Base-by-base conservation (phyloP, 108 stramenopile genomes). In the Cylindrotheca closterium region DNA sequence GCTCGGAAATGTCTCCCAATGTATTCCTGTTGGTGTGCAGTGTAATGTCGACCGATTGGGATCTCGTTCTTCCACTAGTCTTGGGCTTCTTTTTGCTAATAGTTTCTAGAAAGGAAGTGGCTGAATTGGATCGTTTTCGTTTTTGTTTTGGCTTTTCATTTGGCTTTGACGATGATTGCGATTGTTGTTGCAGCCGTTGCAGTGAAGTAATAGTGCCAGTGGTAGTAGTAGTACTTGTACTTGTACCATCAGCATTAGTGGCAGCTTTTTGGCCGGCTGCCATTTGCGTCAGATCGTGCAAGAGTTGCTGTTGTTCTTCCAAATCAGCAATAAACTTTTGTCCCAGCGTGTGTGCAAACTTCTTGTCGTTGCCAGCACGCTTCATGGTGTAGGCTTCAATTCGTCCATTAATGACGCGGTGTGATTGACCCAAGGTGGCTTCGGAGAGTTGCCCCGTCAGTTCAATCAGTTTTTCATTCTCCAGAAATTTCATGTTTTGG, bases 351-450 rank as follows among this genome's bases (percentile, higher is more conserved):
- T 79, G 68, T 4, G 92, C 92, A 49, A 82, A 89, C 67, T 89
- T 93, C 70, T 93, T 93, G 59, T 93, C 92, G 25, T 62, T 79
- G 0, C 86, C 84, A 0, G 83, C 92, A 19, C 92, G 70, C 67
- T 93, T 93, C 86, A 88, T 91, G 1, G 86, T 82, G 75, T 82
- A 93, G 29, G 89, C 92, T 74, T 93, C 92, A 30, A 93, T 74
- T 22, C 87, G 67, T 1, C 92, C 92, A 50, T 93, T 82, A n/a
- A 93, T 86, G 23, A 86, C 75, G 8, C 92, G 81, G 12, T 79
- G 77, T 3, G 81, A 82, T 30, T 71, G 51, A 8, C 73, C 63
- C 12, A 85, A 61, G 7, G 71, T 52, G 1, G 76, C 86, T 34
- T 85, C 87, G 22, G 85, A 83, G 22, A 93, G 79, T 34, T 82